Evolutionary conservation across 140 eudicot genomes (phyloP).

Genomic region (Flaveria floridana): DNA sequence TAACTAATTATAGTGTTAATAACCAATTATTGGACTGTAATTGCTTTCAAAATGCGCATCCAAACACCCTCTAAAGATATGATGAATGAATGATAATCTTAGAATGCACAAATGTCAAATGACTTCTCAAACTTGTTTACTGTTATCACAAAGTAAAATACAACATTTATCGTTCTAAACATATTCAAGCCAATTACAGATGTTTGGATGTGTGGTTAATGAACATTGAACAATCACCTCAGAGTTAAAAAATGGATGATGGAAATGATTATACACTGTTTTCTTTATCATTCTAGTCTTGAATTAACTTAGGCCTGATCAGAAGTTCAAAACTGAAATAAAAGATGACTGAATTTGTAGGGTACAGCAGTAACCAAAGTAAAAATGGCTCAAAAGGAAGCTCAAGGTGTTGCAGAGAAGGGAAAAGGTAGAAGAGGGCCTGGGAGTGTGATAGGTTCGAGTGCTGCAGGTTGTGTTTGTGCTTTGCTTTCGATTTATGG

Average conservation of each 20-base stretch:
- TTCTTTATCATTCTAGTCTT: not conserved
- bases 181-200: not conserved
- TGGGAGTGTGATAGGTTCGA: slow-evolving; percentile 89
- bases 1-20: not conserved
- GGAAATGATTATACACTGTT: not conserved
- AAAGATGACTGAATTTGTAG: slow-evolving; percentile 35
- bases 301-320: not conserved
- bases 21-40: slow-evolving; percentile 1
- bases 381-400: slow-evolving; percentile 91
- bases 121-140: not conserved
- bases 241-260: not conserved
- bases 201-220: no score
- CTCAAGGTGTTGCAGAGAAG: slow-evolving; percentile 96
- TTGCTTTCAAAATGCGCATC: not conserved
- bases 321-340: slow-evolving; percentile 4
- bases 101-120: slow-evolving; percentile 1
- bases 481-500: slow-evolving; percentile 75
- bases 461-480: slow-evolving; percentile 97
- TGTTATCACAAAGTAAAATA: not conserved
- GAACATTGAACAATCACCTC: not conserved
- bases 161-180: not conserved
- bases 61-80: not conserved
- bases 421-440: slow-evolving; percentile 95
- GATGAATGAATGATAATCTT: not conserved
- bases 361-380: slow-evolving; percentile 91